A percentile compares a stretch with the other conserved stretches of the same genome.
Conservation (phyloP, 768 basidiomycete species). For the Tylopilus intermedius region DNA sequence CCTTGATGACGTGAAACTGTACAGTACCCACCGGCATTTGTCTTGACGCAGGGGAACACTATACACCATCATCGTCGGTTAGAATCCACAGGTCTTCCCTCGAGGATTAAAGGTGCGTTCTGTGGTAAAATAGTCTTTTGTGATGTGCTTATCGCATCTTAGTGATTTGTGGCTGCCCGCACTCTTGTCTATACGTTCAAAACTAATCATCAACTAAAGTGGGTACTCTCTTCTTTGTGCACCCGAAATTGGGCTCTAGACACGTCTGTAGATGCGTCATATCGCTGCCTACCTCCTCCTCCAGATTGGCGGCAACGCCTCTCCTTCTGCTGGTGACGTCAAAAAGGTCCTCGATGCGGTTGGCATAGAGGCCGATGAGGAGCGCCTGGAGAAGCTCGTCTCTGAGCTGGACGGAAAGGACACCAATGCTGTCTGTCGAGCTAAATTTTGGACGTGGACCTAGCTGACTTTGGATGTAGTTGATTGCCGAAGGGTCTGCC, state of each 20-base stretch:
- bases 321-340: conserved; percentile 82
- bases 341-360: conserved; percentile 81
- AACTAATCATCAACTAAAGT: conserved; percentile 41
- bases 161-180: conserved; percentile 94
- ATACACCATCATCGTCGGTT: conserved; percentile 52
- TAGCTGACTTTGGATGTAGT: conserved; percentile 34
- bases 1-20: conserved; percentile 51
- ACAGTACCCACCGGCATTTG: conserved; percentile 38
- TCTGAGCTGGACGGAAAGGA: conserved; percentile 90
- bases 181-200: conserved; percentile 31
- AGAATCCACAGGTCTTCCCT: conserved; percentile 95
- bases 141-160: conserved; percentile 15
- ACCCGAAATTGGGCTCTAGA: neutral
- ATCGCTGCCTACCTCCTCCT: conserved; percentile 97
- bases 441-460: neutral
- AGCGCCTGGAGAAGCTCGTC: conserved; percentile 75
- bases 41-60: neutral
- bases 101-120: conserved; percentile 70
- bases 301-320: conserved; percentile 86
- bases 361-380: conserved; percentile 84
- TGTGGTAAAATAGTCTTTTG: neutral
- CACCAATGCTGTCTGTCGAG: conserved; percentile 62
- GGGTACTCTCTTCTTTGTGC: conserved; percentile 12
- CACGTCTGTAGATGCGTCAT: conserved; percentile 67
- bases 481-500: conserved; percentile 88